Evolutionary conservation across 2,329 filamentous ascomycete species (phyloP).

Genomic region (Hypoxylon sp.): DNA sequence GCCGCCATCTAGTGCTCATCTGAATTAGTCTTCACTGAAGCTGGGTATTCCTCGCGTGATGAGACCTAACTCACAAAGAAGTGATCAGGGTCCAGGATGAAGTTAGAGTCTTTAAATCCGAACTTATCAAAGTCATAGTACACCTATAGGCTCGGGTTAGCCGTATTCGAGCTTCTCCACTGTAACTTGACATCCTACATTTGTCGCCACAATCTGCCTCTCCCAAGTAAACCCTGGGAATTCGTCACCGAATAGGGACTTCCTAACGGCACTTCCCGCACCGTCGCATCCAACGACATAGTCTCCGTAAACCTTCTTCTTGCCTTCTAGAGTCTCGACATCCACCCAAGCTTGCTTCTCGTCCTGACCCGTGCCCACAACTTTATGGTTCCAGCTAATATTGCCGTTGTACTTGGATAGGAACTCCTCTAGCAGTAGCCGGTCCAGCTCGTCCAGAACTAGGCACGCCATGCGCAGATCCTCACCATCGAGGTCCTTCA

Average conservation of each 20-base stretch:
- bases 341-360: conserved; percentile 61
- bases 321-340: conserved; percentile 58
- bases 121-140: conserved; percentile 73
- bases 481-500: conserved; percentile 57
- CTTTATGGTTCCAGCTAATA: conserved; percentile 64
- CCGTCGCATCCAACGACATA: conserved; percentile 72
- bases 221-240: conserved; percentile 74
- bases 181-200: conserved; percentile 59
- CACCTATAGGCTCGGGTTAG: conserved; percentile 59
- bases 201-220: conserved; percentile 73
- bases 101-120: conserved; percentile 70
- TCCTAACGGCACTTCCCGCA: conserved; percentile 64
- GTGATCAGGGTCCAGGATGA: conserved; percentile 73
- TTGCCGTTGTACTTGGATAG: conserved; percentile 54
- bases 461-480: conserved; percentile 60
- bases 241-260: conserved; percentile 66
- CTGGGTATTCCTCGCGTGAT: not conserved
- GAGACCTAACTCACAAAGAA: conserved; percentile 60
- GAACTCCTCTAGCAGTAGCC: conserved; percentile 61
- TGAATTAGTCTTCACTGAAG: conserved; percentile 7
- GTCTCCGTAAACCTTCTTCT: conserved; percentile 61
- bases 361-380: conserved; percentile 64
- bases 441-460: conserved; percentile 60
- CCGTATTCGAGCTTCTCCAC: conserved; percentile 2
- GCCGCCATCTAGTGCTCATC: conserved; percentile 68